Conservation (phyloP, 805 yeast genomes). For the Metschnikowia aberdeeniae region DNA sequence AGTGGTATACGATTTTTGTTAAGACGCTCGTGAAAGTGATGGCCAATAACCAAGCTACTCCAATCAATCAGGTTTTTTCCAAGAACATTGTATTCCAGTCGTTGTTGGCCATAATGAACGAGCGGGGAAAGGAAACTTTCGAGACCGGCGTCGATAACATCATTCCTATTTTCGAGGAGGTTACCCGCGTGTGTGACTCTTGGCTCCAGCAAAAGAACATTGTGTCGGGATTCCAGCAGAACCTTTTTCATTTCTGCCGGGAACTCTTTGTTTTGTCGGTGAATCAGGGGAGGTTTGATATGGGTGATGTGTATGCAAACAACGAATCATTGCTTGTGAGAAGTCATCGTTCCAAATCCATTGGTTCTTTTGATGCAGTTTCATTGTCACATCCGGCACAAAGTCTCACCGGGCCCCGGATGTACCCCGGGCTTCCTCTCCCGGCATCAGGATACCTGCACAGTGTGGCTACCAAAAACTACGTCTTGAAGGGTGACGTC, state of each 20-base stretch:
- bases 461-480: not conserved
- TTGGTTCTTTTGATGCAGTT: constrained; percentile 5
- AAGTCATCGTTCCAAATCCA: constrained; percentile 8
- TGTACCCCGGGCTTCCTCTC: not conserved
- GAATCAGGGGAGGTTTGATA: constrained; percentile 6
- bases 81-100: constrained; percentile 22
- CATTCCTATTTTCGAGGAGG: constrained; percentile 9
- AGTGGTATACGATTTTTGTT: constrained; percentile 43
- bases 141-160: not conserved
- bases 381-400: not conserved
- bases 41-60: constrained; percentile 14
- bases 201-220: constrained; percentile 19
- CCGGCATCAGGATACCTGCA: not conserved
- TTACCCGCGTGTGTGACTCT: constrained; percentile 14
- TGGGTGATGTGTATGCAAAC: constrained; percentile 5
- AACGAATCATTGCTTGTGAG: constrained; percentile 8
- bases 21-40: constrained; percentile 33
- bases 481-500: not conserved
- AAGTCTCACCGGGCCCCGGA: not conserved
- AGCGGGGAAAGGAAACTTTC: constrained; percentile 3
- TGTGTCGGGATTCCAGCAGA: constrained; percentile 14
- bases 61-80: not conserved
- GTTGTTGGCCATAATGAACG: constrained; percentile 21
- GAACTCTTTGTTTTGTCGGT: constrained; percentile 10
- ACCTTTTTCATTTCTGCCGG: constrained; percentile 15